Evolutionary conservation across 495 filamentous ascomycete species (phyloP).

Genomic region (Schizothecium vesticola): DNA sequence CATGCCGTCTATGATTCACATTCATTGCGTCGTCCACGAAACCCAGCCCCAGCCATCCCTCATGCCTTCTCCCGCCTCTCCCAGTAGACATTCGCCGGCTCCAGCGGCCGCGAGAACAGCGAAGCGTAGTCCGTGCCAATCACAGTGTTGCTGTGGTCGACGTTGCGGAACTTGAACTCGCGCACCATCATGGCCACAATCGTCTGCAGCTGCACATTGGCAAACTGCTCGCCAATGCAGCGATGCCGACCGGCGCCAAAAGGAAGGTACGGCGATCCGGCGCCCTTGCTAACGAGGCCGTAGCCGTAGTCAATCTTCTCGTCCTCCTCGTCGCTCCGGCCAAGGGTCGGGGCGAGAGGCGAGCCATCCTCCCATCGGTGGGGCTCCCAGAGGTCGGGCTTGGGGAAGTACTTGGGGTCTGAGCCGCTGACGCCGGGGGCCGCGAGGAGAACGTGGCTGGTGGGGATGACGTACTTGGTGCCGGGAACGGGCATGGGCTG

Average conservation of each 20-base stretch:
- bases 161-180: conserved; percentile 66
- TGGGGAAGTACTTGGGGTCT: conserved; percentile 69
- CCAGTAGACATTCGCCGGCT: conserved; percentile 62
- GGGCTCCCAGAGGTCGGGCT: conserved; percentile 78
- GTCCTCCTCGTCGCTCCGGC: conserved; percentile 54
- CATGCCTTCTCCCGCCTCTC: conserved; percentile 46
- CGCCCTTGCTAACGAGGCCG: conserved; percentile 85
- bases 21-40: background rate
- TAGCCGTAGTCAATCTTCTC: conserved; percentile 90
- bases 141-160: conserved; percentile 61
- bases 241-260: conserved; percentile 92
- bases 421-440: conserved; percentile 73
- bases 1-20: background rate
- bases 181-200: conserved; percentile 78
- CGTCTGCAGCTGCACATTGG: conserved; percentile 82
- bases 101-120: conserved; percentile 56
- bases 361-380: conserved; percentile 69
- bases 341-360: conserved; percentile 39
- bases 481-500: conserved; percentile 70
- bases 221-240: conserved; percentile 97
- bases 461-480: conserved; percentile 73
- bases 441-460: conserved; percentile 68
- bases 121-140: conserved; percentile 83
- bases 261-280: conserved; percentile 80
- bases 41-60: background rate